These are phyloP conservation scores for Agaricus blazei DNA, from an alignment of 768 basidiomycete species.

Conservation along the genomic window DNA sequence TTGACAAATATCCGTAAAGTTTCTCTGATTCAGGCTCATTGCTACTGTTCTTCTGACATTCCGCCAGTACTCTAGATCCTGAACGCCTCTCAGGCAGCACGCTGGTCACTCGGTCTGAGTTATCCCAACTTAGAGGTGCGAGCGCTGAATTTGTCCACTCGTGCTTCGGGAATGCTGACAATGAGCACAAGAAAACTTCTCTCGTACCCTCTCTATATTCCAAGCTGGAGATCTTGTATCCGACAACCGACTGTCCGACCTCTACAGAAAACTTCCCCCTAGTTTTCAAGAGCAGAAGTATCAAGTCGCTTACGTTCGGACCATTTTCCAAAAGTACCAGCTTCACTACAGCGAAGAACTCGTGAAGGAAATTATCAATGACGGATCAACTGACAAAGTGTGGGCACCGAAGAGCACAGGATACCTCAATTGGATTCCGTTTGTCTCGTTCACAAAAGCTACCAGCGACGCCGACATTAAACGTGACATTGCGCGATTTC, in stretches of 20 bases:
- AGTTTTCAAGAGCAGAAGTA: neutral
- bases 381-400: neutral
- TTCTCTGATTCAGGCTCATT: neutral
- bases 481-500: neutral
- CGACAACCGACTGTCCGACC: neutral
- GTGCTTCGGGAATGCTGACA: neutral
- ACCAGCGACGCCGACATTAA: neutral
- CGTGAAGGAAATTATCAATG: neutral
- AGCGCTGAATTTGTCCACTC: neutral
- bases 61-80: neutral
- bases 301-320: conserved; percentile 1
- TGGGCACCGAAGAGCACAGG: neutral
- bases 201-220: neutral
- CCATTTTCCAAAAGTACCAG: neutral
- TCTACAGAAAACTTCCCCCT: neutral
- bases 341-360: neutral
- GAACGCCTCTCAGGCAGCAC: neutral
- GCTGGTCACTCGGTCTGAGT: neutral
- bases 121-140: neutral
- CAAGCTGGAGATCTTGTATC: neutral
- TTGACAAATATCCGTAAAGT: conserved; percentile 4
- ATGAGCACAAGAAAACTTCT: neutral
- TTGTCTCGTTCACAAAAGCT: neutral
- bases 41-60: neutral
- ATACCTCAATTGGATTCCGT: neutral